Percentiles rank a stretch among this genome's conserved stretches.
Conservation (phyloP, 164 flowering plant genomes). For the Akebia trifoliata region DNA sequence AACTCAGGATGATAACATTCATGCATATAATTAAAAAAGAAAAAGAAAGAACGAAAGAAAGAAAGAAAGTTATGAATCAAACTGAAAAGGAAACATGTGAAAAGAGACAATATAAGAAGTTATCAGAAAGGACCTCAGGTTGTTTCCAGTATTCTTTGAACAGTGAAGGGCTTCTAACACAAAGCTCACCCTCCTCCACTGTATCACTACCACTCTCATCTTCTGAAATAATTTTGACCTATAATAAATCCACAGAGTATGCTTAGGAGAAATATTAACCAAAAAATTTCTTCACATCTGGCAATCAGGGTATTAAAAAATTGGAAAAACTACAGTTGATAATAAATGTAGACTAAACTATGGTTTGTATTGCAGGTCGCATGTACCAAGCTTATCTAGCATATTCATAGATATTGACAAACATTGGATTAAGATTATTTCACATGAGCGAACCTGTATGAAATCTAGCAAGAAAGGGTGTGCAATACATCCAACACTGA, state of each 20-base stretch:
- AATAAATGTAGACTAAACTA: no score
- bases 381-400: no score
- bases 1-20: background rate
- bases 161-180: slow-evolving; percentile 82
- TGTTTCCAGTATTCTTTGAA: slow-evolving; percentile 95
- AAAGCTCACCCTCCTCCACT: slow-evolving; percentile 74
- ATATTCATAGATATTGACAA: no score
- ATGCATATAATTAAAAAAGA: background rate
- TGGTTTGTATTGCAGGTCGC: no score
- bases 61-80: background rate
- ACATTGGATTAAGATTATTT: background rate
- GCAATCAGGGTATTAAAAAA: background rate
- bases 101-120: background rate
- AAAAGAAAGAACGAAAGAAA: background rate
- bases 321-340: background rate
- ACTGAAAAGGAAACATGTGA: background rate
- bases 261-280: slow-evolving; percentile 3
- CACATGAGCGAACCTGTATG: background rate
- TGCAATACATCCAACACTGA: background rate
- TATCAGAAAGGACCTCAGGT: slow-evolving; percentile 52
- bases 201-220: slow-evolving; percentile 45
- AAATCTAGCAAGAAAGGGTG: background rate
- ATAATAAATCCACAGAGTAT: slow-evolving; percentile 12
- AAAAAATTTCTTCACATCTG: background rate
- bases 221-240: slow-evolving; percentile 80